phyloP scores from a whole-genome alignment of 2,329 filamentous ascomycete species.

The Arthrobotrys sinensis region DNA sequence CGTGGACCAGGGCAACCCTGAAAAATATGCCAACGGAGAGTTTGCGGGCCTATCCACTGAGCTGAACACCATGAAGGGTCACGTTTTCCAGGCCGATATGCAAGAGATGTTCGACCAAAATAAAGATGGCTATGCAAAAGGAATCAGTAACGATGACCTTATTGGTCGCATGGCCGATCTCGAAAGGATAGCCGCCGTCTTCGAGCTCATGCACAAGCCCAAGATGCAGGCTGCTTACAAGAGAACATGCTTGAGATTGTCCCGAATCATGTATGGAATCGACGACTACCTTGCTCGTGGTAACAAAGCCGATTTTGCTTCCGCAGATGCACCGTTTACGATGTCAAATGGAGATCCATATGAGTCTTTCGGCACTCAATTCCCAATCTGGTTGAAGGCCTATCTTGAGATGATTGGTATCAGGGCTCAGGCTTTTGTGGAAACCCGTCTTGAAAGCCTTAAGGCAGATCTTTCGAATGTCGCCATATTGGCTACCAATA shows the following conservation, averaged over 20 bases:
- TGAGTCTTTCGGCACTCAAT: constrained; percentile 20
- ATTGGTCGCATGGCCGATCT: constrained; percentile 13
- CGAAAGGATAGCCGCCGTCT: constrained; percentile 23
- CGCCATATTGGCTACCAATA: constrained; percentile 11
- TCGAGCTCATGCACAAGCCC: constrained; percentile 23
- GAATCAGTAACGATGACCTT: constrained; percentile 4
- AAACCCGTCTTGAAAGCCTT: constrained; percentile 12
- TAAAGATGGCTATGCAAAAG: constrained; percentile 23
- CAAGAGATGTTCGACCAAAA: constrained; percentile 16
- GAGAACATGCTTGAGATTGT: constrained; percentile 18
- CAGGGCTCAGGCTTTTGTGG: constrained; percentile 23
- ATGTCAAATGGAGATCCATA: constrained; percentile 24
- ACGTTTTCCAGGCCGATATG: constrained; percentile 18
- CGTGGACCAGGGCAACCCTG: constrained; percentile 18
- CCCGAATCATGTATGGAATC: constrained; percentile 29
- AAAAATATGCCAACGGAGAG: constrained; percentile 24
- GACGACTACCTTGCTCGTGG: constrained; percentile 25
- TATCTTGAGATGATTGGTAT: constrained; percentile 14
- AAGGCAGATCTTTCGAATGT: constrained; percentile 12
- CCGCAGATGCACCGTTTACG: constrained; percentile 9
- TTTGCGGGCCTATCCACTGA: constrained; percentile 17
- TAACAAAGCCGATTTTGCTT: constrained; percentile 26
- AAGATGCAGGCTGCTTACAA: constrained; percentile 13
- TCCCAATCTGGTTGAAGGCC: constrained; percentile 8
- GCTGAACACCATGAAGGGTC: constrained; percentile 9